Base-by-base conservation (phyloP, 2,329 filamentous ascomycete genomes). In the Botrytis elliptica region DNA sequence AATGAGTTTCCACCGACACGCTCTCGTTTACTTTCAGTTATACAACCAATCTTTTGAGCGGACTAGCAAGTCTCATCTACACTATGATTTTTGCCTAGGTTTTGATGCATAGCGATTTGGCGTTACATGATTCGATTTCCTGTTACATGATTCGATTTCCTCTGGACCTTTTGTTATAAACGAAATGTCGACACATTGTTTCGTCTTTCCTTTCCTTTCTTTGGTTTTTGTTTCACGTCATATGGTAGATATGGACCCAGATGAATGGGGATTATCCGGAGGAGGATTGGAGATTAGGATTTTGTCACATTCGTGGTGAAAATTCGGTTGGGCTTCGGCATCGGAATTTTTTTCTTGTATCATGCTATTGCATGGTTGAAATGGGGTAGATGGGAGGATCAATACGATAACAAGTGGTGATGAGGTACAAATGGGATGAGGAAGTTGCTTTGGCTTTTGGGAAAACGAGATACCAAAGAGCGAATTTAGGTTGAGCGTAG, bases 21-120 rank as follows among this genome's bases (percentile, higher is more conserved):
- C 25, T 38, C 40, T 57, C 55, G 36, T 57, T 67, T 68, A 57
- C 25, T 68, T 68, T 68, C 25, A 29, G 25, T 55, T n/a, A 33
- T 22, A 25, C 36, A 42, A 57, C 55, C 49, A 57, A 68, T 42
- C 36, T 68, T 68, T 38, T 25, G 29, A 57, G 55, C 36, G 38
- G 65, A 36, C 65, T 33, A 52, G 49, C 49, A 68, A 57, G 29
- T 68, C 55, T 68, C 36, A 40, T 68, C 18, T 55, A 29, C 49
- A 42, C 36, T 57, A 57, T 68, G 65, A 57, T 57, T 57, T 68
- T 68, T 49, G 49, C 46, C 36, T 42, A 57, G 65, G 36, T n/a
- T 68, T 68, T 68, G 36, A 68, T 68, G 65, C 65, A 68, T 68
- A 68, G 65, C 65, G 65, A 68, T 68, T 22, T 68, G 65, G 65